A percentile compares a stretch with the other conserved stretches of the same genome.
phyloP scores from a whole-genome alignment of 2,329 filamentous ascomycete genomes.

The Penicillium sp. region DNA sequence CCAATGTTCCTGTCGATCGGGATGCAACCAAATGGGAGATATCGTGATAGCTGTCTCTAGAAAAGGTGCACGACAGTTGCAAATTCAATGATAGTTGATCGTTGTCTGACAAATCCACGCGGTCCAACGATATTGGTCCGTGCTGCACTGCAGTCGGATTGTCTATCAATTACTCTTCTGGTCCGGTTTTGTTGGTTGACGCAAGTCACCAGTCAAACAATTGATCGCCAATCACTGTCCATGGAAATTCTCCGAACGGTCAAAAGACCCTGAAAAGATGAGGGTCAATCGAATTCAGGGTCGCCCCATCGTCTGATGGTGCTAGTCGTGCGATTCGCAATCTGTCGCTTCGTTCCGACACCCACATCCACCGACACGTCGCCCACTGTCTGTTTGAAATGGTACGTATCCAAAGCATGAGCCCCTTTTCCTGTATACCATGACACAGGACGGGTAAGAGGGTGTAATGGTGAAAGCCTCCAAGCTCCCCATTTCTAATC shows the following conservation, averaged over 20 bases:
- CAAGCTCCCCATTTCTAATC: not conserved
- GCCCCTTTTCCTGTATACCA: not conserved
- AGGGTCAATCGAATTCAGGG: conserved; percentile 7
- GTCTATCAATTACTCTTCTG: conserved; percentile 4
- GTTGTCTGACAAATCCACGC: not conserved
- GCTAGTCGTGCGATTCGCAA: conserved; percentile 18
- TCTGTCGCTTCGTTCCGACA: conserved; percentile 20
- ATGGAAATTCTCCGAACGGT: conserved; percentile 17
- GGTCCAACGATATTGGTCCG: not conserved
- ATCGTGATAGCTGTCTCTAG: not conserved
- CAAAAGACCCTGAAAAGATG: conserved; percentile 18
- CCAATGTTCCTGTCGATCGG: conserved; percentile 26
- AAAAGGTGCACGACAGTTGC: not conserved
- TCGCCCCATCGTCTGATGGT: conserved; percentile 10
- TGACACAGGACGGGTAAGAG: not conserved
- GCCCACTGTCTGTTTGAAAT: not conserved
- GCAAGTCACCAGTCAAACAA: not conserved
- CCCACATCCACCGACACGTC: conserved; percentile 8
- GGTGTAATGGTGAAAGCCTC: not conserved
- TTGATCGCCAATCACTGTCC: conserved; percentile 14
- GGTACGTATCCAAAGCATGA: not conserved
- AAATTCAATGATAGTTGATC: not conserved
- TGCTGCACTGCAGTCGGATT: not conserved
- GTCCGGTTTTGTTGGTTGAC: conserved; percentile 6
- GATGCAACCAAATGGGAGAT: conserved; percentile 12